These are phyloP conservation scores for Zygosaccharomyces sapae DNA, from an alignment of 1,139 yeast genomes.

Conservation along the genomic window DNA sequence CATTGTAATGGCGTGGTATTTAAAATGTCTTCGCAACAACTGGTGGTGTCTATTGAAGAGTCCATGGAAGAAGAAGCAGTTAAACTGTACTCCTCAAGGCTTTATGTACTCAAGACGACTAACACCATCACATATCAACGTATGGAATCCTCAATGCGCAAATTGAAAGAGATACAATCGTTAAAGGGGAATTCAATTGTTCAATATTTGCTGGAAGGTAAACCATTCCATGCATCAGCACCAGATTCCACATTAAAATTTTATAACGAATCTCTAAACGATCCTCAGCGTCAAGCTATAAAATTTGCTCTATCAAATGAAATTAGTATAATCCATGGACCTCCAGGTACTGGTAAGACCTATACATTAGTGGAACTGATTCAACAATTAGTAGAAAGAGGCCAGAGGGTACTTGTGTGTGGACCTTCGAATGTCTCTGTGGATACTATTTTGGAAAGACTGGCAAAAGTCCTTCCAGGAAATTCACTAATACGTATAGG, in stretches of 20 bases:
- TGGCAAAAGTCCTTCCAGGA: constrained; percentile 50
- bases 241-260: constrained; percentile 34
- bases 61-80: constrained; percentile 46
- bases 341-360: constrained; percentile 82
- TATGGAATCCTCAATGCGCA: constrained; percentile 76
- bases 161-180: constrained; percentile 48
- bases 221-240: constrained; percentile 18
- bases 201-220: constrained; percentile 26
- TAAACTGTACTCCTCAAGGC: constrained; percentile 39
- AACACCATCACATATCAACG: constrained; percentile 69
- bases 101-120: constrained; percentile 64
- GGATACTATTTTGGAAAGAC: constrained; percentile 81
- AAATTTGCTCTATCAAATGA: constrained; percentile 47
- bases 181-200: constrained; percentile 33
- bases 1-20: constrained; percentile 32
- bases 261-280: constrained; percentile 54
- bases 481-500: constrained; percentile 72
- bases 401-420: constrained; percentile 76
- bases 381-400: constrained; percentile 59
- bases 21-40: constrained; percentile 43
- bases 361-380: constrained; percentile 82
- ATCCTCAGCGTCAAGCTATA: constrained; percentile 68
- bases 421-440: constrained; percentile 97
- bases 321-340: constrained; percentile 64
- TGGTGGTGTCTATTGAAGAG: constrained; percentile 63